phyloP scores from a whole-genome alignment of 495 filamentous ascomycete genomes.

The Xylaria intraflava region DNA sequence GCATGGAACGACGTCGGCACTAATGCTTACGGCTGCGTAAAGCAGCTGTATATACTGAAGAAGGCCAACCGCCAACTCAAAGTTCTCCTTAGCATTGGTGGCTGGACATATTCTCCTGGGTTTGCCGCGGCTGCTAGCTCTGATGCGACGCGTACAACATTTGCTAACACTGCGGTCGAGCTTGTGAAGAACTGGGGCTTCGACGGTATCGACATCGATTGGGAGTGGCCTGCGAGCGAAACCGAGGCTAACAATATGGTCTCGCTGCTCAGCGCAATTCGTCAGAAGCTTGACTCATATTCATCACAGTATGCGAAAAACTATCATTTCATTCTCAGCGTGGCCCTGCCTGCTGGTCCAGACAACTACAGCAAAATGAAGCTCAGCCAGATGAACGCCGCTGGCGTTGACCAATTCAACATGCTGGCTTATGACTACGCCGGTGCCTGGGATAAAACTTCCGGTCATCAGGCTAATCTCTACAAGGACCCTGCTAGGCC shows the following conservation, averaged over 20 bases:
- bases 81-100: constrained; percentile 79
- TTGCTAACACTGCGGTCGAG: constrained; percentile 58
- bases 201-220: constrained; percentile 44
- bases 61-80: constrained; percentile 80
- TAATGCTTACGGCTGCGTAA: constrained; percentile 75
- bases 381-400: constrained; percentile 55
- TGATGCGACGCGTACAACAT: constrained; percentile 45
- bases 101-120: constrained; percentile 79
- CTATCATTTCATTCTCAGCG: constrained; percentile 65
- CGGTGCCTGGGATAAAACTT: constrained; percentile 56
- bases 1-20: constrained; percentile 44
- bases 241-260: constrained; percentile 66
- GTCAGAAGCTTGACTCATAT: constrained; percentile 59
- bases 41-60: constrained; percentile 85
- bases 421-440: constrained; percentile 74
- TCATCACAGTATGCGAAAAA: constrained; percentile 40
- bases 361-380: constrained; percentile 61
- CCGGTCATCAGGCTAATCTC: constrained; percentile 75
- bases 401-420: constrained; percentile 76
- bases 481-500: constrained; percentile 48
- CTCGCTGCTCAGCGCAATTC: constrained; percentile 58
- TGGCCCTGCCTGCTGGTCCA: constrained; percentile 57
- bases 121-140: constrained; percentile 65
- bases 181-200: constrained; percentile 57
- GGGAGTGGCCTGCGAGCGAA: constrained; percentile 51